Evolutionary conservation across 345 rosid genomes (phyloP).

Genomic region (Eucalyptus rudis): DNA sequence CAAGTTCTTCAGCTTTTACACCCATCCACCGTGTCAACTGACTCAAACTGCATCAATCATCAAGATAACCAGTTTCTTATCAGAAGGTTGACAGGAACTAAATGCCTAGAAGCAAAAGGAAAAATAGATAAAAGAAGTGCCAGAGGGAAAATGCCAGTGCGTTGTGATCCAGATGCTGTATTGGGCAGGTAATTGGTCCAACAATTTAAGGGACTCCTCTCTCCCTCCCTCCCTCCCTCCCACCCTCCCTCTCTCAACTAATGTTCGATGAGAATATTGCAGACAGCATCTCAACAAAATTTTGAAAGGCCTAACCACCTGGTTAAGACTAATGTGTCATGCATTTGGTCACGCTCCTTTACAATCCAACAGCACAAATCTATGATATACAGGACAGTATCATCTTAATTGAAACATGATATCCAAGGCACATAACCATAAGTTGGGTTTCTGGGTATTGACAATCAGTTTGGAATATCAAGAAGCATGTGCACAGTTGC

Average conservation of each 20-base stretch:
- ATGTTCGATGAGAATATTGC: background rate
- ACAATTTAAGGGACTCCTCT: background rate
- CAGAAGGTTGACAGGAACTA: background rate
- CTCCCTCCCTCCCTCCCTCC: background rate
- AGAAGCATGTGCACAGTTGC: background rate
- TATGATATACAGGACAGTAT: background rate
- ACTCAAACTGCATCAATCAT: conserved; percentile 49
- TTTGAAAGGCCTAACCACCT: background rate
- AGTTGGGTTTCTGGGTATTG: background rate
- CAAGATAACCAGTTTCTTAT: background rate
- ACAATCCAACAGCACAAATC: background rate
- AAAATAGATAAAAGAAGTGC: background rate
- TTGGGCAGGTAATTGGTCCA: background rate
- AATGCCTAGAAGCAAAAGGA: background rate
- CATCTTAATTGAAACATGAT: background rate
- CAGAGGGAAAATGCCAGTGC: background rate
- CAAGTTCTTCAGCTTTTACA: conserved; percentile 85
- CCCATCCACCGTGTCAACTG: conserved; percentile 89
- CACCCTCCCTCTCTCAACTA: background rate
- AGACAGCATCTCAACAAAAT: background rate
- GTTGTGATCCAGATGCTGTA: background rate
- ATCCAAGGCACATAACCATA: background rate
- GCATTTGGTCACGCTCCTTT: background rate
- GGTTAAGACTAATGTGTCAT: background rate
- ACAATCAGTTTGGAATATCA: background rate